phyloP scores from a whole-genome alignment of 2,329 filamentous ascomycete genomes.

The Fusarium compactum region DNA sequence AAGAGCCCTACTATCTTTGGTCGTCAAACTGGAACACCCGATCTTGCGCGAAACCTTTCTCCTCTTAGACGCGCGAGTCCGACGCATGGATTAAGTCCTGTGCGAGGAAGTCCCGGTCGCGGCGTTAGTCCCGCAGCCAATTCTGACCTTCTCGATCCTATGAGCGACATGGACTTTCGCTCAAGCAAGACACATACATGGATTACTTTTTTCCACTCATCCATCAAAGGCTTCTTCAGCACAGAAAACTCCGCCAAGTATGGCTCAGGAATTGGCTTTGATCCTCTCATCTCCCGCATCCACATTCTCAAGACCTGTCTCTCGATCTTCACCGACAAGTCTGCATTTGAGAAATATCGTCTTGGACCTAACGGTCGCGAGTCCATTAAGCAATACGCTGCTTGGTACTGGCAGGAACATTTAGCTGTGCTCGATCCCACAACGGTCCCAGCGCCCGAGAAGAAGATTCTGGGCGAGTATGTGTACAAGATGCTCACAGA shows the following conservation, averaged over 20 bases:
- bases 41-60: conserved; percentile 41
- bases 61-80: conserved; percentile 31
- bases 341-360: conserved; percentile 48
- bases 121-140: conserved; percentile 47
- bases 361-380: conserved; percentile 46
- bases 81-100: conserved; percentile 25
- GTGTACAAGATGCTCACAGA: conserved; percentile 56
- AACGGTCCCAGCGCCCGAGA: conserved; percentile 46
- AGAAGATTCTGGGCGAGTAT: conserved; percentile 50
- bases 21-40: conserved; percentile 17
- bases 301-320: conserved; percentile 56
- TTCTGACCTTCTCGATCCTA: conserved; percentile 50
- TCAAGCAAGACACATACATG: conserved; percentile 57
- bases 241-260: conserved; percentile 47
- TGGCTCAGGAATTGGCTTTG: conserved; percentile 49
- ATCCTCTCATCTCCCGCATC: conserved; percentile 51
- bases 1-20: conserved; percentile 28
- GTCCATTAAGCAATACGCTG: conserved; percentile 55
- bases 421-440: conserved; percentile 51
- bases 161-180: conserved; percentile 55
- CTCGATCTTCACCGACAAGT: conserved; percentile 54
- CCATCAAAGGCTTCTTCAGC: conserved; percentile 56
- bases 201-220: conserved; percentile 57
- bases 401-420: conserved; percentile 61
- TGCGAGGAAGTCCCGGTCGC: conserved; percentile 29